A percentile compares a stretch with the other conserved stretches of the same genome.
Evolutionary conservation across 2,329 filamentous ascomycete genomes (phyloP).

Genomic region (Pezicula radicicola): DNA sequence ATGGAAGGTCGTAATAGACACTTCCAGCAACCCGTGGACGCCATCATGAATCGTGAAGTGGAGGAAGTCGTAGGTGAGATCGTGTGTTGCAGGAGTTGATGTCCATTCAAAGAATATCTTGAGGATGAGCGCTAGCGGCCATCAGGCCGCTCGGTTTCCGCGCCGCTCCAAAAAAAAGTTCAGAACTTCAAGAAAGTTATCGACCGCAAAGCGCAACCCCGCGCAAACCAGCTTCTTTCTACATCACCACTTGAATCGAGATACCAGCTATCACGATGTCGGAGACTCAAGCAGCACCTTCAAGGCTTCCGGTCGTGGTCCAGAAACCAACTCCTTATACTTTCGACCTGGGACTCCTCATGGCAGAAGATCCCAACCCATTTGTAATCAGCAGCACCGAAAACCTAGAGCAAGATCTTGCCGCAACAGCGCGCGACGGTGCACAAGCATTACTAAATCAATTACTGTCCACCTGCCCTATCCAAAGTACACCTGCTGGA

Average conservation of each 20-base stretch:
- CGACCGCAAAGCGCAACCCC: not conserved
- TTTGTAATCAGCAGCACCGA: conserved; percentile 50
- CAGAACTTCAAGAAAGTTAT: not conserved
- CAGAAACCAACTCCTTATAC: conserved; percentile 86
- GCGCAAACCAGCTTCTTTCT: conserved; percentile 1
- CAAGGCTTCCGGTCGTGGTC: conserved; percentile 58
- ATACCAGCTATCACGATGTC: conserved; percentile 2
- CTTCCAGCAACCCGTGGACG: conserved; percentile 55
- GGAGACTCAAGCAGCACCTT: conserved; percentile 6
- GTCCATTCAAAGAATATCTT: not conserved
- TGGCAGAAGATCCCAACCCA: conserved; percentile 85
- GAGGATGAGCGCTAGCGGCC: conserved; percentile 4
- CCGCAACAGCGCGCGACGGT: conserved; percentile 77
- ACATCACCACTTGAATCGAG: not conserved
- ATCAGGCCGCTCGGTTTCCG: conserved; percentile 9
- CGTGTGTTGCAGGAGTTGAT: not conserved
- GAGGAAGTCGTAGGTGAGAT: not conserved
- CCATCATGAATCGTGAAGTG: conserved; percentile 37
- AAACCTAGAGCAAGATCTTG: conserved; percentile 64
- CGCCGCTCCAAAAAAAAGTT: conserved; percentile 1
- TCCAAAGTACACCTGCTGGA: conserved; percentile 64
- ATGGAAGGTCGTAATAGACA: conserved; percentile 48
- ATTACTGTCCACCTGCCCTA: conserved; percentile 82
- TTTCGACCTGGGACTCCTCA: conserved; percentile 86
- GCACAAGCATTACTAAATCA: conserved; percentile 93